Evolutionary conservation across 176 grass and related monocot species (phyloP), one percentile per base, ranked within the genome.

Genomic region (Musa beccarii): DNA sequence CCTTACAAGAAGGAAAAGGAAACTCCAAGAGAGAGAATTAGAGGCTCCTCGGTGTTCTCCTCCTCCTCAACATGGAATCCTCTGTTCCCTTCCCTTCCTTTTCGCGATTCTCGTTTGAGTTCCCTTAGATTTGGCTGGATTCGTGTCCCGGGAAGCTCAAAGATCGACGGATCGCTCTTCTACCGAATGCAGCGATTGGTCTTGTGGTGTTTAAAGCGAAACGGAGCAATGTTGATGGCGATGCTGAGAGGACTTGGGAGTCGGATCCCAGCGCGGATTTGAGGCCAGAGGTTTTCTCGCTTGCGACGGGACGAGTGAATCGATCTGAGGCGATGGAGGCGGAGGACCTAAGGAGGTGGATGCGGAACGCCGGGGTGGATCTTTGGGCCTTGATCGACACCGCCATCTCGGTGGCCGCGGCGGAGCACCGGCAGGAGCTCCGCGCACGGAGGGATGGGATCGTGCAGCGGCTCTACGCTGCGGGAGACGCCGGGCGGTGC

Each of bases 371-470:
- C 21, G 91, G 85, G 23, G 53, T 77, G 15, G 93, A 90, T 77
- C 76, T 96, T 25, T 96, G 89, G 93, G 71, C 68, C 14, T 79
- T 96, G 71, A 85, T 96, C 65, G 85, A 96, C 55, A 75, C 89
- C 23, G 93, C 83, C 23, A 80, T 96, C 51, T 57, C 78, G 55
- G 59, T 79, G 8, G 93, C 83, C 10, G 81, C 77, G 34, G 76
- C 78, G 13, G 87, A 92, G 76, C 56, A 88, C 17, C 83, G 80
- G 59, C 78, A 19, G 19, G 93, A 96, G 79, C 87, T 96, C 12
- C 89, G 81, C 43, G 74, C 77, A 21, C 89, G 87, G 68, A 84
- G 93, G 23, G 93, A 92, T 81, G 83, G 82, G 29, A 92, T 96
- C 81, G 85, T 96, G 20, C 78, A 90, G 73, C 77, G 81, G 28